Conservation (phyloP, 169 alveolate genomes). For the Eimeria zaria region DNA sequence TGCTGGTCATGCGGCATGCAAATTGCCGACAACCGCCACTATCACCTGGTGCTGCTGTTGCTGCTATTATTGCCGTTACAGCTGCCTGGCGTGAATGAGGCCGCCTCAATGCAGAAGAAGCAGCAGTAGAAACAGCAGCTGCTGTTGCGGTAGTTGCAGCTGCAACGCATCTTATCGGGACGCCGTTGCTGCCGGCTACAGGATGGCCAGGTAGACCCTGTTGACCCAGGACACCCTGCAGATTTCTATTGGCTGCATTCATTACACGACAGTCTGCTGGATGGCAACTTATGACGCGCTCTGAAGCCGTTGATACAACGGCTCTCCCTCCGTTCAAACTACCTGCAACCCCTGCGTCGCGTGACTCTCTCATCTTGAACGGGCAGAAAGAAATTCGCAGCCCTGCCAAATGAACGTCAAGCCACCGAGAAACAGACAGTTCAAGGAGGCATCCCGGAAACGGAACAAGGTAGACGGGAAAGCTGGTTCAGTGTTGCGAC, state of each 20-base stretch:
- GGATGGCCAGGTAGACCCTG: background rate
- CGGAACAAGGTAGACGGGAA: background rate
- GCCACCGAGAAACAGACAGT: background rate
- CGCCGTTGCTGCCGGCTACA: background rate
- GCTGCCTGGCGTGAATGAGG: background rate
- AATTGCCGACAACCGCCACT: background rate
- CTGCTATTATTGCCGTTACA: background rate
- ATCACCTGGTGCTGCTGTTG: background rate
- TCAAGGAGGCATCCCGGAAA: constrained; percentile 33
- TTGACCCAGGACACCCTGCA: background rate
- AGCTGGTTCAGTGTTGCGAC: background rate
- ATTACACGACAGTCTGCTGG: background rate
- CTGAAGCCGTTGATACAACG: background rate
- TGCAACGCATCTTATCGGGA: background rate
- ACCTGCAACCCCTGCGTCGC: background rate
- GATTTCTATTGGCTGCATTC: background rate
- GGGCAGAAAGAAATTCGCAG: background rate
- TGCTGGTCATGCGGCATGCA: background rate
- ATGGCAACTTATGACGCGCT: background rate
- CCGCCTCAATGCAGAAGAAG: background rate
- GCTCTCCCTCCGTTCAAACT: background rate
- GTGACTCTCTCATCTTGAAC: background rate
- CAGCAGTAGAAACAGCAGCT: background rate
- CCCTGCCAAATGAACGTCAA: background rate
- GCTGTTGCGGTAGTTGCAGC: background rate